Evolutionary conservation across 768 basidiomycete species (phyloP).

Genomic region (Pleurotus giganteus): DNA sequence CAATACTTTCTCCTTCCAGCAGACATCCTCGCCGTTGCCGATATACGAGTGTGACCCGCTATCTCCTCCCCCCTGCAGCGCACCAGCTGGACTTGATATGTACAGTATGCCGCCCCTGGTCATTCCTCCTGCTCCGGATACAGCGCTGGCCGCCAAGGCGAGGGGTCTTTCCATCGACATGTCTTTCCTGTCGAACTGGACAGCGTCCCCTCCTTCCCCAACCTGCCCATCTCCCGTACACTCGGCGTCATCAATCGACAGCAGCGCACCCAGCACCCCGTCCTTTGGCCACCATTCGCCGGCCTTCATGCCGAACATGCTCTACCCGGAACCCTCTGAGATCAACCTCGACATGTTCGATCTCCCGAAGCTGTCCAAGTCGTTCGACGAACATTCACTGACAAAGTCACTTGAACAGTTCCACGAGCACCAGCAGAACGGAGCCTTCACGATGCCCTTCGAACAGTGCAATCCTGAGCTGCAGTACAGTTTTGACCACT

Average conservation of each 20-base stretch:
- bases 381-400: conserved; percentile 6
- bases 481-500: not conserved
- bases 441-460: conserved; percentile 1
- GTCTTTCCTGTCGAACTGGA: not conserved
- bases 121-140: not conserved
- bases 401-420: conserved; percentile 5
- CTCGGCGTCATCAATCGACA: not conserved
- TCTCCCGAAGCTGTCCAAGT: conserved; percentile 7
- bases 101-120: not conserved
- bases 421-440: conserved; percentile 1
- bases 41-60: conserved; percentile 27
- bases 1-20: conserved; percentile 44
- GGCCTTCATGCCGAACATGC: not conserved
- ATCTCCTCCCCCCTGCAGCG: conserved; percentile 15
- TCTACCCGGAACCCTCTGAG: not conserved
- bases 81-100: conserved; percentile 2
- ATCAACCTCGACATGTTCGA: conserved; percentile 8
- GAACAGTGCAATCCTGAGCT: not conserved
- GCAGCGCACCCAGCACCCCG: conserved; percentile 2
- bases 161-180: conserved; percentile 5
- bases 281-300: conserved; percentile 3
- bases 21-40: conserved; percentile 27
- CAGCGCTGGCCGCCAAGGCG: not conserved
- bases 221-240: not conserved
- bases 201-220: not conserved